Evolutionary conservation across 495 filamentous ascomycete genomes (phyloP).

Genomic region (Glutinoglossum americanum): DNA sequence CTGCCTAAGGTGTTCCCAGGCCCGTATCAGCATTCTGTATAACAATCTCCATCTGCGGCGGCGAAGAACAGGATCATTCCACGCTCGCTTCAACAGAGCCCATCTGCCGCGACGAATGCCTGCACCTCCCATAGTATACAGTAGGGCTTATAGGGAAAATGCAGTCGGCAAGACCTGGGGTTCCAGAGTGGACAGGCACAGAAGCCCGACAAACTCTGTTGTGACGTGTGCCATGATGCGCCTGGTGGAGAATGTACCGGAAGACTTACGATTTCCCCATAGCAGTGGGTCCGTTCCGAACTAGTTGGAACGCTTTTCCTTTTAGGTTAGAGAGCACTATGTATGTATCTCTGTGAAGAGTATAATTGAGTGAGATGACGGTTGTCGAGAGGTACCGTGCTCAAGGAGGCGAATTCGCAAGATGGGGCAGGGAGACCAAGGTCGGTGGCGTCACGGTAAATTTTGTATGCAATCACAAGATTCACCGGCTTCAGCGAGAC

Average conservation of each 20-base stretch:
- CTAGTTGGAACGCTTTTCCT: neutral
- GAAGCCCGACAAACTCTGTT: neutral
- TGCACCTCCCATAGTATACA: neutral
- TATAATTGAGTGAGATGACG: neutral
- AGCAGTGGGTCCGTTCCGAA: neutral
- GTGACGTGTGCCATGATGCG: neutral
- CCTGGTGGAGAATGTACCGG: slow-evolving; percentile 1
- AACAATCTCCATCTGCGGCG: neutral
- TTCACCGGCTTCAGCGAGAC: neutral
- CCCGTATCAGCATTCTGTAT: neutral
- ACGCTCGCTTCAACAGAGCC: neutral
- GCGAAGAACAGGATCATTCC: neutral
- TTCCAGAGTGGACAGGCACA: neutral
- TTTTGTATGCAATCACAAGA: neutral
- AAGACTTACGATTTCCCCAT: slow-evolving; percentile 15
- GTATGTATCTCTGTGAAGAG: neutral
- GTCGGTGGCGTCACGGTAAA: neutral
- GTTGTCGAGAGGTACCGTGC: neutral
- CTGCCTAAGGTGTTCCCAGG: slow-evolving; percentile 29
- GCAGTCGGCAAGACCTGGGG: neutral
- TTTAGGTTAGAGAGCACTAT: neutral
- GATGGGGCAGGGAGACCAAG: neutral
- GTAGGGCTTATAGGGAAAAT: neutral
- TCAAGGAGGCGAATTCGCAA: neutral
- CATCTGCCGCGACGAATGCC: neutral